These are phyloP conservation scores for Microcera coccophila DNA, from an alignment of 2,329 filamentous ascomycete genomes.

Conservation along the genomic window DNA sequence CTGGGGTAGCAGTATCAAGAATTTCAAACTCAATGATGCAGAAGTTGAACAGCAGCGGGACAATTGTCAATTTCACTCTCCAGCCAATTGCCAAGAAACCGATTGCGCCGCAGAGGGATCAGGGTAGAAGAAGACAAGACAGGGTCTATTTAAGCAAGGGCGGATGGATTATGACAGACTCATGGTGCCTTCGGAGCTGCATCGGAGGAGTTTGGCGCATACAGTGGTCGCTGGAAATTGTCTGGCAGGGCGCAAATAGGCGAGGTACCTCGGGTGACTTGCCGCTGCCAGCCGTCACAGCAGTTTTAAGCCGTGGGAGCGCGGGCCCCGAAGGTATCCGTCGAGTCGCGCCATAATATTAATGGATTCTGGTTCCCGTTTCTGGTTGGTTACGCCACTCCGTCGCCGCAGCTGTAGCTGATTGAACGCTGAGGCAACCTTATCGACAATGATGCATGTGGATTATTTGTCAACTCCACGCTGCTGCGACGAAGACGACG, in stretches of 20 bases:
- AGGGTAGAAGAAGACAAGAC: neutral
- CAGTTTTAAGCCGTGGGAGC: slow-evolving; percentile 20
- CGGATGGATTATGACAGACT: slow-evolving; percentile 7
- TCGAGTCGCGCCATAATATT: slow-evolving; percentile 1
- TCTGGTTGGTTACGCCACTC: neutral
- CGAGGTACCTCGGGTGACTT: slow-evolving; percentile 23
- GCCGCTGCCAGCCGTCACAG: slow-evolving; percentile 25
- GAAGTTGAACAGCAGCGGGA: too few species aligned
- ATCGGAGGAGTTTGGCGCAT: slow-evolving; percentile 23
- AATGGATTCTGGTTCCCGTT: neutral
- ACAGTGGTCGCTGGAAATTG: slow-evolving; percentile 25
- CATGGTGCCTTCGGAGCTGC: slow-evolving; percentile 19
- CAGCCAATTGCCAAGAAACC: neutral
- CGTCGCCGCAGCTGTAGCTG: too few species aligned
- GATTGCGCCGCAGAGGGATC: neutral
- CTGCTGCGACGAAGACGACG: slow-evolving; percentile 5
- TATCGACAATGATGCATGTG: slow-evolving; percentile 5
- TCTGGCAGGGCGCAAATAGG: slow-evolving; percentile 18
- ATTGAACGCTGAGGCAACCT: neutral
- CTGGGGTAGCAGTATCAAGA: neutral
- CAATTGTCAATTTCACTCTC: too few species aligned
- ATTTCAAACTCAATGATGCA: neutral
- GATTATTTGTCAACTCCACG: slow-evolving; percentile 23
- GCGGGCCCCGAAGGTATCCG: slow-evolving; percentile 14
- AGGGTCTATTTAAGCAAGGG: slow-evolving; percentile 1